phyloP scores from a whole-genome alignment of 352 stramenopile genomes.

The Globisporangium yorkense region DNA sequence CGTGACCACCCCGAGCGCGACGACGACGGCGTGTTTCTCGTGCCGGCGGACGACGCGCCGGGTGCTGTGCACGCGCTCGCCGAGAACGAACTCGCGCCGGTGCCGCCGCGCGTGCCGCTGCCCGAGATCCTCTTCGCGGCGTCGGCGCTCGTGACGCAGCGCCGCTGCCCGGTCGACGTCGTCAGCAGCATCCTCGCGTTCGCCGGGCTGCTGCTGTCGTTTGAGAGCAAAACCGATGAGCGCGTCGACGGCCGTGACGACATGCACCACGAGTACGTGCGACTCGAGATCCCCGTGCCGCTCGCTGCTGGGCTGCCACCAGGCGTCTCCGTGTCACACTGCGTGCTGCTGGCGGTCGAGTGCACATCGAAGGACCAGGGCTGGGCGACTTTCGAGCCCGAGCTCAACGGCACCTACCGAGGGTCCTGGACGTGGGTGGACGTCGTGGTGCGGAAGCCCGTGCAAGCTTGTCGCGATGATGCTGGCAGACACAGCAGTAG shows the following conservation, averaged over 20 bases:
- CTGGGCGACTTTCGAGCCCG: slow-evolving; percentile 41
- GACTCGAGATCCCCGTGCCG: slow-evolving; percentile 8
- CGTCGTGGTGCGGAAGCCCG: slow-evolving; percentile 32
- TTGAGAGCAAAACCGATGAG: slow-evolving; percentile 33
- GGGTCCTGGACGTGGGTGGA: slow-evolving; percentile 62
- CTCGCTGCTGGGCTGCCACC: slow-evolving; percentile 32
- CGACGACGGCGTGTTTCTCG: slow-evolving; percentile 22
- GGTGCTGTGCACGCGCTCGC: slow-evolving; percentile 35
- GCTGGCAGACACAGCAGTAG: neutral
- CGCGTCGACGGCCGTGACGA: slow-evolving; percentile 20
- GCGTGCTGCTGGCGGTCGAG: slow-evolving; percentile 40
- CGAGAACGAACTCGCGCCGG: slow-evolving; percentile 20
- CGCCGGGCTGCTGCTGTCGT: slow-evolving; percentile 42
- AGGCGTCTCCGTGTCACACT: slow-evolving; percentile 35
- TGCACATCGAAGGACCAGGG: slow-evolving; percentile 67
- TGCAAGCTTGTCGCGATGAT: neutral
- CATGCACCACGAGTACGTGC: slow-evolving; percentile 59
- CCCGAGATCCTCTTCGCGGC: slow-evolving; percentile 39
- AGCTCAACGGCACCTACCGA: slow-evolving; percentile 54
- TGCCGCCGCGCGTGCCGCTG: slow-evolving; percentile 31
- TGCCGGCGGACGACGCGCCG: slow-evolving; percentile 38
- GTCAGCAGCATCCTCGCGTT: slow-evolving; percentile 30
- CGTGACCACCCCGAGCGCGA: neutral
- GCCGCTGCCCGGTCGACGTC: slow-evolving; percentile 22
- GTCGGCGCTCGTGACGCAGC: slow-evolving; percentile 25